A percentile compares a stretch with the other conserved stretches of the same genome.
phyloP scores from a whole-genome alignment of 2,329 filamentous ascomycete genomes.

The Trichoderma sp. region DNA sequence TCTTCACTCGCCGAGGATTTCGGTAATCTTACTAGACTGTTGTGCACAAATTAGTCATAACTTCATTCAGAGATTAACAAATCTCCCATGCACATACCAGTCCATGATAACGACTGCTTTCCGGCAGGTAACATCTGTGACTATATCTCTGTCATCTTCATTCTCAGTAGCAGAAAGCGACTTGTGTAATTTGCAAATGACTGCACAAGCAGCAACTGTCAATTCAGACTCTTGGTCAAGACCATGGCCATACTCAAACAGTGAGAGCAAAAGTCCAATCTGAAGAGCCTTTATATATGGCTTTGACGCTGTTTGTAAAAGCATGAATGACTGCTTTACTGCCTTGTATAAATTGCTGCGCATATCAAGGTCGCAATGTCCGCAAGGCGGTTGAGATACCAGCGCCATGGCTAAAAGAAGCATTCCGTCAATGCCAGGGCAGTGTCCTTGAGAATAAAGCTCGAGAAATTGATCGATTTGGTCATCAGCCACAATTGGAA shows the following conservation, averaged over 20 bases:
- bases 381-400: neutral
- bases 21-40: neutral
- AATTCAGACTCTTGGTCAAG: neutral
- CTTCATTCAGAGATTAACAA: neutral
- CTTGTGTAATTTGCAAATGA: neutral
- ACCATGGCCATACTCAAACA: slow-evolving; percentile 6
- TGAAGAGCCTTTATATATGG: neutral
- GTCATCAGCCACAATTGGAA: neutral
- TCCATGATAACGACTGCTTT: slow-evolving; percentile 3
- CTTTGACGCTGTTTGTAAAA: neutral
- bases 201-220: neutral
- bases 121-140: neutral
- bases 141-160: neutral
- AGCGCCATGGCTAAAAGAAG: neutral
- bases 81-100: neutral
- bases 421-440: neutral
- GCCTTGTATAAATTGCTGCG: neutral
- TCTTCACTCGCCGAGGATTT: neutral
- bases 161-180: neutral
- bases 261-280: neutral
- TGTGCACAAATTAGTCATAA: neutral
- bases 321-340: neutral
- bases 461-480: neutral
- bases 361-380: neutral
- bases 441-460: neutral